phyloP scores from a whole-genome alignment of 805 yeast genomes.

The Metschnikowia kunwiensis region DNA sequence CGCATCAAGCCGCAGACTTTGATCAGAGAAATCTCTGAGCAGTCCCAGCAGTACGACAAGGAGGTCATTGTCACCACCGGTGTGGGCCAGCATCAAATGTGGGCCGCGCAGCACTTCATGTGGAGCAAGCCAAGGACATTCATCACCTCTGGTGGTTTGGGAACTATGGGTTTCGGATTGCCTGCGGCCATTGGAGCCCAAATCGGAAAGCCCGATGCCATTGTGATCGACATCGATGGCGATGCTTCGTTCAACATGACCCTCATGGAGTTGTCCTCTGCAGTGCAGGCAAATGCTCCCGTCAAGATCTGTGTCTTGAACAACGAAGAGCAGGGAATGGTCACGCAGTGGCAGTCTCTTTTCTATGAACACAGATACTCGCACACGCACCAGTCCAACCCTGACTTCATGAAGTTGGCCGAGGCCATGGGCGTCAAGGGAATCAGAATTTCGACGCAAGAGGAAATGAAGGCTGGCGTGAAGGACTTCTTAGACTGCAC shows the following conservation, averaged over 20 bases:
- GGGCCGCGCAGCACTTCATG: conserved; percentile 98
- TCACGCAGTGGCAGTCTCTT: conserved; percentile 97
- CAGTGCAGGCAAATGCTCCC: conserved; percentile 90
- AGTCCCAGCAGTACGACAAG: conserved; percentile 59
- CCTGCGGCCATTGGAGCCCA: conserved; percentile 99
- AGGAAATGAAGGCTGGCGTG: conserved; percentile 47
- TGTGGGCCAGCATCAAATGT: conserved; percentile 99
- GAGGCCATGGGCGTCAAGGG: conserved; percentile 93
- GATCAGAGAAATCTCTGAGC: conserved; percentile 69
- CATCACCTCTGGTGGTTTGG: conserved; percentile 98
- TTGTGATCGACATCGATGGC: conserved; percentile 96
- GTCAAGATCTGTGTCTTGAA: conserved; percentile 85
- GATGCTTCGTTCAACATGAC: conserved; percentile 99
- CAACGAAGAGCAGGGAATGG: conserved; percentile 99
- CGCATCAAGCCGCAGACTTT: conserved; percentile 91
- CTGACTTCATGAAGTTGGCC: conserved; percentile 88
- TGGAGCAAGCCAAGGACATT: conserved; percentile 92
- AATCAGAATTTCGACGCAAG: conserved; percentile 66
- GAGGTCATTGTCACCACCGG: conserved; percentile 93
- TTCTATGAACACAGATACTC: conserved; percentile 96
- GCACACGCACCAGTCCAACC: conserved; percentile 96
- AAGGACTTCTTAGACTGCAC: conserved; percentile 67
- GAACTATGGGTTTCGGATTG: conserved; percentile 97
- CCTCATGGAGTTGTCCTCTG: conserved; percentile 85
- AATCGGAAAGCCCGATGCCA: conserved; percentile 89